Evolutionary conservation across 345 rosid species (phyloP).

Genomic region (Erysimum cheiranthoides): DNA sequence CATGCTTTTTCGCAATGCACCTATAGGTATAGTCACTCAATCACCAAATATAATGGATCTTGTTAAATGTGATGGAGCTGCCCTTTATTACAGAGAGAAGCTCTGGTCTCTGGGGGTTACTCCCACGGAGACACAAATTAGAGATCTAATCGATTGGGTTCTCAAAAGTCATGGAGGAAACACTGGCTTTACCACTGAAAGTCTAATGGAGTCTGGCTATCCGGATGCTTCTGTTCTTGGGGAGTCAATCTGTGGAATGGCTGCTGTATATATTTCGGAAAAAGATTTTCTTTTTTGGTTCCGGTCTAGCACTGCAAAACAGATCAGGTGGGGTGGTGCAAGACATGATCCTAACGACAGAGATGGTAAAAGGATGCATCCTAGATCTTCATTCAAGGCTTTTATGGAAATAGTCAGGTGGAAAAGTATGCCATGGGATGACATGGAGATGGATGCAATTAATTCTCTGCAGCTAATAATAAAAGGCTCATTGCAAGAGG

Average conservation of each 20-base stretch:
- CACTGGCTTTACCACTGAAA: constrained; percentile 78
- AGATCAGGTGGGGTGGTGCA: constrained; percentile 93
- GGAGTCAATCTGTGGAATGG: constrained; percentile 78
- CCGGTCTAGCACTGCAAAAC: constrained; percentile 76
- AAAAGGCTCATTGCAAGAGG: constrained; percentile 68
- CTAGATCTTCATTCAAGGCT: constrained; percentile 88
- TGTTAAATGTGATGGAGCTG: constrained; percentile 87
- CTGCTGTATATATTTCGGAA: constrained; percentile 60
- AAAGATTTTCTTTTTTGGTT: constrained; percentile 89
- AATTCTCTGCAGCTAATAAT: constrained; percentile 87
- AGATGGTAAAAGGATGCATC: constrained; percentile 83
- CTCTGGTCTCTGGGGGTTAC: constrained; percentile 75
- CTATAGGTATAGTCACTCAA: constrained; percentile 73
- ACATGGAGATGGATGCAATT: constrained; percentile 87
- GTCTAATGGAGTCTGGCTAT: constrained; percentile 87
- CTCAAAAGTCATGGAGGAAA: constrained; percentile 62
- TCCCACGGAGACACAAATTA: constrained; percentile 73
- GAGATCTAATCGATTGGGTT: constrained; percentile 72
- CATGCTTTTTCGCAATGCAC: constrained; percentile 88
- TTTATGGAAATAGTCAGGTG: constrained; percentile 79
- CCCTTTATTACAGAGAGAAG: constrained; percentile 65
- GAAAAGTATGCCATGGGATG: constrained; percentile 78
- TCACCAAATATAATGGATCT: constrained; percentile 91
- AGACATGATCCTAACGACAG: constrained; percentile 70
- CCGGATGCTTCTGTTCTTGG: constrained; percentile 72